These are phyloP conservation scores for Penicillium sp. DNA, from an alignment of 2,329 filamentous ascomycete species.

Conservation along the genomic window DNA sequence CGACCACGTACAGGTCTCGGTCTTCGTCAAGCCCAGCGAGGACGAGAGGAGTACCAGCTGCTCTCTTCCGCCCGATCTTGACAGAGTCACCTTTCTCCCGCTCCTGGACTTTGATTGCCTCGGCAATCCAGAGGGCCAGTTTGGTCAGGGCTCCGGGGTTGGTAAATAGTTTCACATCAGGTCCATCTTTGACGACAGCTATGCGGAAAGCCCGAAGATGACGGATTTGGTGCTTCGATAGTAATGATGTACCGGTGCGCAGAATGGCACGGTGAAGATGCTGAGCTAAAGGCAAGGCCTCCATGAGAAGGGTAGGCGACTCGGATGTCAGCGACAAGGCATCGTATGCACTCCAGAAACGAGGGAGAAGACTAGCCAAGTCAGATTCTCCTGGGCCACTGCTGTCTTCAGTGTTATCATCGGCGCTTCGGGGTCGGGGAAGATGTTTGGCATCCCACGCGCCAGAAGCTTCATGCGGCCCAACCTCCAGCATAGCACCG, in stretches of 20 bases:
- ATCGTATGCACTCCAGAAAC: constrained; percentile 64
- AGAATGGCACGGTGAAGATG: constrained; percentile 91
- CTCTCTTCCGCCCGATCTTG: constrained; percentile 42
- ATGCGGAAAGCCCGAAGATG: constrained; percentile 91
- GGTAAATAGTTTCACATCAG: constrained; percentile 86
- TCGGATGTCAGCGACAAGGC: constrained; percentile 52
- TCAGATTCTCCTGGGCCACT: constrained; percentile 28
- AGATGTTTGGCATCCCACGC: constrained; percentile 38
- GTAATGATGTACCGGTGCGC: constrained; percentile 83
- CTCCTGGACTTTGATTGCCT: constrained; percentile 89
- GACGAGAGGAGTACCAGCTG: constrained; percentile 75
- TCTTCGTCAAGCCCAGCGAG: constrained; percentile 87
- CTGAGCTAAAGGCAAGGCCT: constrained; percentile 79
- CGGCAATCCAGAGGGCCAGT: constrained; percentile 88
- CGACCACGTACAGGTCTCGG: constrained; percentile 84
- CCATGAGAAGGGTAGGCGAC: constrained; percentile 61
- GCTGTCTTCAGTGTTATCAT: constrained; percentile 21
- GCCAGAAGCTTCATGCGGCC: constrained; percentile 46
- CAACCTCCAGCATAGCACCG: constrained; percentile 89
- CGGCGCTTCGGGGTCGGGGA: constrained; percentile 23
- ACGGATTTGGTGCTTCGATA: constrained; percentile 91
- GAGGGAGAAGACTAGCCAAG: constrained; percentile 41
- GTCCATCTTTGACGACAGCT: constrained; percentile 92
- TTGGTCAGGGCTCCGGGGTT: constrained; percentile 93
- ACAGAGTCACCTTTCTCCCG: constrained; percentile 74